These are phyloP conservation scores for Eremothecium gossypii DNA, from an alignment of 1,139 yeast genomes.

Conservation along the genomic window DNA sequence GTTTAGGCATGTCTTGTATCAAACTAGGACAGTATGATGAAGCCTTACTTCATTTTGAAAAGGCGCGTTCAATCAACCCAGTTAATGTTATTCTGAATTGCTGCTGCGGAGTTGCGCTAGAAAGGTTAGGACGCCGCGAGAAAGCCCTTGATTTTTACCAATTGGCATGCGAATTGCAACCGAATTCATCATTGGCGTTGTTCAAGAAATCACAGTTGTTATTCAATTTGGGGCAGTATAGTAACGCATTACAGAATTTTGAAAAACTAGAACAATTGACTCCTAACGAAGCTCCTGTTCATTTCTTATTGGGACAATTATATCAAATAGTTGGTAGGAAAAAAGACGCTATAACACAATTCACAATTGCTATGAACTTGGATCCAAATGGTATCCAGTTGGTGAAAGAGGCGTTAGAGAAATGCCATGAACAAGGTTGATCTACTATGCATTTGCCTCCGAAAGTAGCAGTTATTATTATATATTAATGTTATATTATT, in stretches of 20 bases:
- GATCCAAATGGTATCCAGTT: conserved; percentile 92
- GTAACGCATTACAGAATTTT: conserved; percentile 65
- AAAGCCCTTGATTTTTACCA: conserved; percentile 79
- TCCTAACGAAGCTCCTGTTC: conserved; percentile 93
- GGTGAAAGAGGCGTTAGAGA: conserved; percentile 75
- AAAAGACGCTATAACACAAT: conserved; percentile 72
- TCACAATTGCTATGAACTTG: conserved; percentile 79
- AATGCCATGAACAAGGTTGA: conserved; percentile 27
- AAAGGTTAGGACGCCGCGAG: conserved; percentile 57
- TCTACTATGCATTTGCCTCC: not conserved
- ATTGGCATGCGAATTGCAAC: conserved; percentile 76
- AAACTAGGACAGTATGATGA: conserved; percentile 75
- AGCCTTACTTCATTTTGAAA: conserved; percentile 81
- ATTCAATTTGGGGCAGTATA: conserved; percentile 60
- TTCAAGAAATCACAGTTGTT: conserved; percentile 83
- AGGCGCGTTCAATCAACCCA: conserved; percentile 84
- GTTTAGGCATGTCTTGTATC: conserved; percentile 89
- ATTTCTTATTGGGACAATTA: conserved; percentile 77
- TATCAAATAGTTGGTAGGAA: conserved; percentile 70
- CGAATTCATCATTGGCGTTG: conserved; percentile 74
- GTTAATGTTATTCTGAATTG: conserved; percentile 82
- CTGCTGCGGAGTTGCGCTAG: conserved; percentile 91
- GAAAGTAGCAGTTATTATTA: not conserved
- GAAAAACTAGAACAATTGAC: conserved; percentile 65
- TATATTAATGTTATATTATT: conserved; percentile 3